Percentiles rank a stretch among this genome's conserved stretches.
phyloP scores from a whole-genome alignment of 1,139 yeast species.

The Petasospora fabianii region DNA sequence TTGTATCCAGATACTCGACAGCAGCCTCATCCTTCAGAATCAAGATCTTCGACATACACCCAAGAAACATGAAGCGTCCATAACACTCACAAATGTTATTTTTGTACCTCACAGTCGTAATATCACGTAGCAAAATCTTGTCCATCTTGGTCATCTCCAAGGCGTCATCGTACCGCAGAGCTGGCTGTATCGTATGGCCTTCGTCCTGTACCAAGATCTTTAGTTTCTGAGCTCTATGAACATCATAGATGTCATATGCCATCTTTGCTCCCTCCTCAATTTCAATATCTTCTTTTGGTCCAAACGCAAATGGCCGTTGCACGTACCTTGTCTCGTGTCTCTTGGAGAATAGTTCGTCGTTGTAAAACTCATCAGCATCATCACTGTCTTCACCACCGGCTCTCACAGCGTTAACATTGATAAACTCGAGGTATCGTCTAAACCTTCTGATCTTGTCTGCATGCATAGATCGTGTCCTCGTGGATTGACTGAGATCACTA shows the following conservation, averaged over 20 bases:
- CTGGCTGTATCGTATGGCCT: constrained; percentile 3
- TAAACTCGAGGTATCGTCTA: constrained; percentile 12
- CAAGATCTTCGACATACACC: constrained; percentile 12
- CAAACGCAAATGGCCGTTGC: constrained; percentile 9
- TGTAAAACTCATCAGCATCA: constrained; percentile 12
- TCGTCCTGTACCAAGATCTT: not conserved
- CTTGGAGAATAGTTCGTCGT: constrained; percentile 6
- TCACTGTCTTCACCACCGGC: constrained; percentile 9
- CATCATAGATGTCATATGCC: constrained; percentile 18
- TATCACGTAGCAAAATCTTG: not conserved
- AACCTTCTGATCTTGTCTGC: constrained; percentile 17
- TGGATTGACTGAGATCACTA: not conserved
- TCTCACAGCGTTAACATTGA: constrained; percentile 9
- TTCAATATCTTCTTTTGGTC: constrained; percentile 7
- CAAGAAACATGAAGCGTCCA: constrained; percentile 12
- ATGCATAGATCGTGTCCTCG: constrained; percentile 4
- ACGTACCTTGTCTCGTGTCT: constrained; percentile 11
- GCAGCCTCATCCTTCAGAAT: constrained; percentile 11
- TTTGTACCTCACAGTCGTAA: constrained; percentile 12
- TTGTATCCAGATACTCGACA: constrained; percentile 8
- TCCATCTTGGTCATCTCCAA: constrained; percentile 5
- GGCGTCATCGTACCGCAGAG: constrained; percentile 15
- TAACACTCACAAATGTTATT: constrained; percentile 22
- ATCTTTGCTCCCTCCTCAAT: constrained; percentile 9
- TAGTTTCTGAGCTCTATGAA: constrained; percentile 13